A percentile compares a stretch with the other conserved stretches of the same genome.
phyloP scores from a whole-genome alignment of 345 rosid species.

The Hibiscus mutabilis region DNA sequence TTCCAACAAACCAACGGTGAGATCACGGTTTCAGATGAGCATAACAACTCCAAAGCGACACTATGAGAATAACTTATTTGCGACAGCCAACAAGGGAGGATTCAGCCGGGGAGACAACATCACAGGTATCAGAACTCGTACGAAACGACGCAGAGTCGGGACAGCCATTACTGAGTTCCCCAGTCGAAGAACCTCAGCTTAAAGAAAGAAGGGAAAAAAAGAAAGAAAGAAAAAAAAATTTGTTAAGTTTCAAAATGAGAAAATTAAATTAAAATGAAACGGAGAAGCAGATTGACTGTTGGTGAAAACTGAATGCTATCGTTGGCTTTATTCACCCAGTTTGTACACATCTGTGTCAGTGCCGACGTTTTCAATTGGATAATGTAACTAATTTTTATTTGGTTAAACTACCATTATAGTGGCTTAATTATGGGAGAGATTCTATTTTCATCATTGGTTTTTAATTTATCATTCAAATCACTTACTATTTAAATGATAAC shows the following conservation, averaged over 20 bases:
- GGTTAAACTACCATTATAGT: too few species aligned
- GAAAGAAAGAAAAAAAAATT: neutral
- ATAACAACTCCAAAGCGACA: slow-evolving; percentile 21
- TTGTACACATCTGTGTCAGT: too few species aligned
- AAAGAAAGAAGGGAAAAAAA: neutral
- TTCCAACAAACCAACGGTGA: slow-evolving; percentile 28
- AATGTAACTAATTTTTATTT: too few species aligned
- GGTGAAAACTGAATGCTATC: neutral
- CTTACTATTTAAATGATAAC: too few species aligned
- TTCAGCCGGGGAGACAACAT: slow-evolving; percentile 27
- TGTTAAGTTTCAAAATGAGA: too few species aligned
- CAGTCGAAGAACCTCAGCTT: slow-evolving; percentile 18
- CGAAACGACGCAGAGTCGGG: slow-evolving; percentile 20
- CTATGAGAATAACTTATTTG: slow-evolving; percentile 26
- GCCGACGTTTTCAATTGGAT: too few species aligned
- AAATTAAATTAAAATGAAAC: too few species aligned
- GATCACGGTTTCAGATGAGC: slow-evolving; percentile 25
- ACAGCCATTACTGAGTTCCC: slow-evolving; percentile 38
- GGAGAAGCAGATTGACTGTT: neutral
- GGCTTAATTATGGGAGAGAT: too few species aligned
- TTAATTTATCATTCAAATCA: too few species aligned
- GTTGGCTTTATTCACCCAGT: neutral
- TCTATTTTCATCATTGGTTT: too few species aligned
- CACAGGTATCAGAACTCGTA: slow-evolving; percentile 27
- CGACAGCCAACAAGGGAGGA: slow-evolving; percentile 32